Evolutionary conservation across 805 yeast species (phyloP).

Genomic region (Wickerhamomyces rabaulensis): DNA sequence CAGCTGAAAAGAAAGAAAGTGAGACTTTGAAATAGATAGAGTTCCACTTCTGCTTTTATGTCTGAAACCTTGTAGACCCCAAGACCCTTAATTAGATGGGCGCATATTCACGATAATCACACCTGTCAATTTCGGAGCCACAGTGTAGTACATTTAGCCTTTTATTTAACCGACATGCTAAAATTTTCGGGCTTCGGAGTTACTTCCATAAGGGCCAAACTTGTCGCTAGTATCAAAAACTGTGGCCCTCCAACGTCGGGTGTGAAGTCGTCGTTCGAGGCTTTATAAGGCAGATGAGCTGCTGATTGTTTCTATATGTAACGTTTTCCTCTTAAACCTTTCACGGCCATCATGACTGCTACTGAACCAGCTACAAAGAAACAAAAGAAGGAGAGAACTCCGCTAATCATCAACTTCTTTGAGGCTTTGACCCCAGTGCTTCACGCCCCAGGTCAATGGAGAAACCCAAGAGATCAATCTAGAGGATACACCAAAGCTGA

Average conservation of each 20-base stretch:
- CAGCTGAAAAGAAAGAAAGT: background rate
- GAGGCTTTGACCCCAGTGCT: constrained; percentile 21
- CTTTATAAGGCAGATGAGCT: no score
- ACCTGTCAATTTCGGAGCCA: background rate
- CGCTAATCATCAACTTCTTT: constrained; percentile 21
- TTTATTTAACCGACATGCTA: background rate
- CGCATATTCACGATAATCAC: background rate
- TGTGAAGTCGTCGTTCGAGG: no score
- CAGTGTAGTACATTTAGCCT: background rate
- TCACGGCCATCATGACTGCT: background rate
- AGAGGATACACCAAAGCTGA: constrained; percentile 23
- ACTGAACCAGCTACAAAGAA: background rate
- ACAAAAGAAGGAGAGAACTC: constrained; percentile 5
- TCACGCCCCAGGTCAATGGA: constrained; percentile 25
- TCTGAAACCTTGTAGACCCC: no score
- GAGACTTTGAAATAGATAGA: no score
- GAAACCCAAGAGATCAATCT: constrained; percentile 22
- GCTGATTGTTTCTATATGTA: background rate
- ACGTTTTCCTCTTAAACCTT: no score
- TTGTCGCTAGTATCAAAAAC: background rate
- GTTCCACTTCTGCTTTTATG: no score
- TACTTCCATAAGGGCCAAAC: background rate
- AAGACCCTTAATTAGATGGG: no score
- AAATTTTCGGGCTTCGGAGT: background rate
- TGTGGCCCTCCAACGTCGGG: background rate